These are phyloP conservation scores for Puya raimondii DNA, from an alignment of 176 grass and related monocot genomes.

Conservation along the genomic window DNA sequence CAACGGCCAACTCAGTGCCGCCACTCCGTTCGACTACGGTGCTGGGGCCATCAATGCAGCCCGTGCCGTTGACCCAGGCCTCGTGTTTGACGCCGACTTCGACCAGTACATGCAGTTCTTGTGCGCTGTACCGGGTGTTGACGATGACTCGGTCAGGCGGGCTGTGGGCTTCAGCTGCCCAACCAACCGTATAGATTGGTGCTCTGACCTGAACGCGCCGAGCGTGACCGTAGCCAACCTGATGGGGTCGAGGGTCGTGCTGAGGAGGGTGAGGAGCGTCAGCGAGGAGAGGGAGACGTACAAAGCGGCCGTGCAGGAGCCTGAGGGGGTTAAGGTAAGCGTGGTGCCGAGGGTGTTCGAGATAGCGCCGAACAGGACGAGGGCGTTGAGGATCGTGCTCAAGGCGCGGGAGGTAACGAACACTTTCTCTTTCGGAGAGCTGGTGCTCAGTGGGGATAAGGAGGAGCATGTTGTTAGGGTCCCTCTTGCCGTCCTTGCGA, in stretches of 20 bases:
- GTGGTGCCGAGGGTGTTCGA: conserved; percentile 41
- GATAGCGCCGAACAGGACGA: conserved; percentile 37
- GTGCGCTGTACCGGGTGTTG: conserved; percentile 56
- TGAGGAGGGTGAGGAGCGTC: conserved; percentile 47
- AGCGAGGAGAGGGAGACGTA: conserved; percentile 47
- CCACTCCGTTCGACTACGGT: conserved; percentile 71
- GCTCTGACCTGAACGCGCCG: conserved; percentile 64
- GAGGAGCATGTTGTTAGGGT: conserved; percentile 62
- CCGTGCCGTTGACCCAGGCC: conserved; percentile 57
- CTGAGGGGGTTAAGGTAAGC: conserved; percentile 44
- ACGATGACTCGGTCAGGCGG: conserved; percentile 36
- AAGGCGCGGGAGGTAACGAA: conserved; percentile 34
- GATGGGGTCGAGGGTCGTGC: conserved; percentile 49
- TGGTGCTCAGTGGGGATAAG: conserved; percentile 56
- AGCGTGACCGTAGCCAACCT: conserved; percentile 71
- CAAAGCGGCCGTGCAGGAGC: conserved; percentile 41
- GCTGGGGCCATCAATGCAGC: conserved; percentile 46
- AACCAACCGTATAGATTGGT: conserved; percentile 21
- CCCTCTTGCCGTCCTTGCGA: conserved; percentile 54
- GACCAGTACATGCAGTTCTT: conserved; percentile 63
- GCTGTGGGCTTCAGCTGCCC: conserved; percentile 51
- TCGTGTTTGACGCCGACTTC: conserved; percentile 48
- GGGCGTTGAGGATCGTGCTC: conserved; percentile 40
- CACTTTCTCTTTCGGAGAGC: conserved; percentile 60
- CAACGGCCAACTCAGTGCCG: neutral